Base-by-base conservation (phyloP, 441 rosid genomes). In the Brassica hybrid region DNA sequence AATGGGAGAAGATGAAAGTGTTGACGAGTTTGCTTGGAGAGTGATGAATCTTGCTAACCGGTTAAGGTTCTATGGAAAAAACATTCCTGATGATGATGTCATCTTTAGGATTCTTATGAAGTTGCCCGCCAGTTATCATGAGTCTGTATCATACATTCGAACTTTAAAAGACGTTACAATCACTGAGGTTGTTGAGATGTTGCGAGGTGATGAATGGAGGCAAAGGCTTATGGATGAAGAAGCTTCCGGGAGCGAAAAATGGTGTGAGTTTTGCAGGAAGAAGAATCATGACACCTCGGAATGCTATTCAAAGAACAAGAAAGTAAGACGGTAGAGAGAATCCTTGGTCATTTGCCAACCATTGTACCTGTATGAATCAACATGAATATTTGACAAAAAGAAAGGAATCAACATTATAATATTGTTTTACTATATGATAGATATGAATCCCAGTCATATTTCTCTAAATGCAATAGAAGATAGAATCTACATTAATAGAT, bases 401-500 rank as follows among this genome's bases (percentile, higher is more conserved):
- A 34, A 19, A 34, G 12, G 43, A 61, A 60, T 23, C 25, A 25
- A 11, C 43, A 27, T 43, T 72, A 58, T 21, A 58, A 27, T 21
- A 34, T 34, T 34, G 8, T 34, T 34, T 34, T 34, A 17, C 21
- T 41, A 59, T 60, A 41, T 16, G 41, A 23, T 71, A 65, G 43
- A 71, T 56, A 71, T 71, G 75, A 70, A 71, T 38, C 66, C 36
- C 57, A 12, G 13, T 27, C 58, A 63, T 52, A 41, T 52, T 65
- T 43, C n/a, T 43, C 50, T 43, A 11, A 43, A 43, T 43, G 50
- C 50, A 43, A 25, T 63, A 62, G 30, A 59, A 54, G 38, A 41
- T 71, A 59, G 19, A 59, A 59, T 59, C 57, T 36, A 58, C 64
- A 32, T n/a, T 36, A 58, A 9, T n/a, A 58, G n/a, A 18, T 18